phyloP scores from a whole-genome alignment of 768 basidiomycete species.

The Pholiota molesta region DNA sequence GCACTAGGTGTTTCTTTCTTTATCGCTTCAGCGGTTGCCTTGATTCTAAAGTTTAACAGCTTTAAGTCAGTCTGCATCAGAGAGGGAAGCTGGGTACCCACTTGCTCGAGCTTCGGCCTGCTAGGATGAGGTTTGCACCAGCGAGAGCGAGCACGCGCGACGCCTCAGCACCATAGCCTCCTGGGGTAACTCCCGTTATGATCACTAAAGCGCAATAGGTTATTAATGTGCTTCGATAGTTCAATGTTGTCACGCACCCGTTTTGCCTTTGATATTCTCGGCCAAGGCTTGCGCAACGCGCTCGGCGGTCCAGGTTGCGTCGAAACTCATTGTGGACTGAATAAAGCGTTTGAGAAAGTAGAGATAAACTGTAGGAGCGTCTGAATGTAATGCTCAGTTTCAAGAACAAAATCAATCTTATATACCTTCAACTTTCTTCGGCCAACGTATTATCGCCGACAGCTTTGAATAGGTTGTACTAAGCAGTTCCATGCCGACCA shows the following conservation, averaged over 20 bases:
- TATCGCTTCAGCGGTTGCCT: neutral
- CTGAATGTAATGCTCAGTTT: too few relatives aligned
- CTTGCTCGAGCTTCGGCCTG: neutral
- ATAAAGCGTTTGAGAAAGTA: too few relatives aligned
- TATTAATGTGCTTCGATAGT: neutral
- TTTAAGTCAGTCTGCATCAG: neutral
- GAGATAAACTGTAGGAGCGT: too few relatives aligned
- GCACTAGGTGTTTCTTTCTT: constrained; percentile 1
- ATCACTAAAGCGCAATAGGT: neutral
- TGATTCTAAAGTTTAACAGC: neutral
- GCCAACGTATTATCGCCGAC: too few relatives aligned
- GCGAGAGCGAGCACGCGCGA: neutral
- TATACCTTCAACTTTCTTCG: too few relatives aligned
- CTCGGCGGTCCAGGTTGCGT: neutral
- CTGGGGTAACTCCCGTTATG: neutral
- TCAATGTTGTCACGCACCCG: neutral
- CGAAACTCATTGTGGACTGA: neutral
- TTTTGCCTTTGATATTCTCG: neutral
- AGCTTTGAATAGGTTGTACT: too few relatives aligned
- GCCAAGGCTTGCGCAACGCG: neutral
- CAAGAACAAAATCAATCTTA: too few relatives aligned
- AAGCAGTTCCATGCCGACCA: too few relatives aligned
- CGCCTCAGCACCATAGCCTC: constrained; percentile 2
- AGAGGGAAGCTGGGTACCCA: neutral
- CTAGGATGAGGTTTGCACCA: neutral